Percentiles rank a stretch among this genome's conserved stretches.
phyloP scores from a whole-genome alignment of 2,329 filamentous ascomycete species.

The Stagonosporopsis rhizophila region DNA sequence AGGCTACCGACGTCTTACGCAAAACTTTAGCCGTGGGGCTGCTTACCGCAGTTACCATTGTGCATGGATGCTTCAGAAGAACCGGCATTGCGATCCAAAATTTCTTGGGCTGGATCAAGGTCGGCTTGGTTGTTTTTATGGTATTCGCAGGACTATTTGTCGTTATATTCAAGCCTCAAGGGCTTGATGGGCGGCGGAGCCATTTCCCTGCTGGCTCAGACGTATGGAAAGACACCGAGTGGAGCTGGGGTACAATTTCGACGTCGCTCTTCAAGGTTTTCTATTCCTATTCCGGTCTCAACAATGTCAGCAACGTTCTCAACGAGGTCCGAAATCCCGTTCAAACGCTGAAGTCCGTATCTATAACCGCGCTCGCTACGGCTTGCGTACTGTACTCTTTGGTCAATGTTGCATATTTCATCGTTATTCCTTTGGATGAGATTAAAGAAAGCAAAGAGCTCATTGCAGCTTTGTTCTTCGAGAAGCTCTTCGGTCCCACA shows the following conservation, averaged over 20 bases:
- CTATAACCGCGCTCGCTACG: conserved; percentile 65
- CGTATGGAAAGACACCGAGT: conserved; percentile 70
- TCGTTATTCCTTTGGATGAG: conserved; percentile 71
- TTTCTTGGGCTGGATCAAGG: conserved; percentile 51
- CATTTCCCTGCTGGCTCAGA: conserved; percentile 56
- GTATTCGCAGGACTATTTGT: conserved; percentile 48
- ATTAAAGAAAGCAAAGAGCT: conserved; percentile 72
- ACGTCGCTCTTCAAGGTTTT: conserved; percentile 72
- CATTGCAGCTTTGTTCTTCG: conserved; percentile 72
- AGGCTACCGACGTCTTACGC: conserved; percentile 59
- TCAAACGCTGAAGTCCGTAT: conserved; percentile 68
- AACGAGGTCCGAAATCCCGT: conserved; percentile 75
- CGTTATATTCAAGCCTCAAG: conserved; percentile 36
- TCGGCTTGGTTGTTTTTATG: conserved; percentile 50
- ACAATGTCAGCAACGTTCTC: conserved; percentile 73
- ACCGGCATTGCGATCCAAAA: conserved; percentile 50
- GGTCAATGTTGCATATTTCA: conserved; percentile 68
- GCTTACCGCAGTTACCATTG: conserved; percentile 47
- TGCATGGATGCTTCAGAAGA: conserved; percentile 49
- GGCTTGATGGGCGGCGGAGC: conserved; percentile 23
- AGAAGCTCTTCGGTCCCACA: conserved; percentile 65
- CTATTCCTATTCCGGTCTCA: conserved; percentile 72
- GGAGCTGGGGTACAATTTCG: conserved; percentile 72
- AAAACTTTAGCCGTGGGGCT: conserved; percentile 59
- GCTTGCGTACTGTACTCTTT: conserved; percentile 71